Base-by-base conservation (phyloP, 805 yeast species). In the Saccharomyces eubayanus region DNA sequence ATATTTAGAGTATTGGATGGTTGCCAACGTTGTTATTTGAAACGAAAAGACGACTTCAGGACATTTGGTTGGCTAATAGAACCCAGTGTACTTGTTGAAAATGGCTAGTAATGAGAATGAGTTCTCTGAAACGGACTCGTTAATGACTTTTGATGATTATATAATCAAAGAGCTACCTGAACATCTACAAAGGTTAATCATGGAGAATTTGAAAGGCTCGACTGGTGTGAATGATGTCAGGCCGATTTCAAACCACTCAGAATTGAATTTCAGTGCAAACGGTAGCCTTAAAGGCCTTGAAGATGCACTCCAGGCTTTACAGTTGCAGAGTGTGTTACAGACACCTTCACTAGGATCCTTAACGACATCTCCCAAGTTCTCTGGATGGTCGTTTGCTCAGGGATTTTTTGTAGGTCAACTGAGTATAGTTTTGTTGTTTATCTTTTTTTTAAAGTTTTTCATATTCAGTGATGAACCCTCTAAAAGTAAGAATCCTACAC, bases 341-440 rank as follows among this genome's bases (percentile, higher is more conserved):
- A 31, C 54, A 9, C 6, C 43, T 6, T 36, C 43, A 8, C 20
- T 36, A 9, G 43, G 43, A 36, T 16, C 43, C 24, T 28, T 46
- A 46, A 21, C 48, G 28, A 21, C 30, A 21, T 10, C 48, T 5
- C 47, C 47, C 28, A 47, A 27, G 6, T 28, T 47, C 28, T 41
- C 27, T 9, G 28, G 52, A 27, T 82, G 88, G 86, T 79, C 87
- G n/a, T 87, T 87, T 62, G 81, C 89, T 0, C 88, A 85, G 59
- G 95, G 95, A 1, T 73, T 87, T 12, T 71, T 87, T 1, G 55
- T 87, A 1, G 95, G 95, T 0, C 94, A 87, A 63, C 60, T 85
- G 14, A 83, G 89, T 60, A 89, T 87, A 10, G 78, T 87, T 47
- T 59, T 85, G 1, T 75, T 85, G 11, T 69, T 86, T 41, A 76